Conservation (phyloP, 164 flowering plant species). For the Magnolia changhungtana region DNA sequence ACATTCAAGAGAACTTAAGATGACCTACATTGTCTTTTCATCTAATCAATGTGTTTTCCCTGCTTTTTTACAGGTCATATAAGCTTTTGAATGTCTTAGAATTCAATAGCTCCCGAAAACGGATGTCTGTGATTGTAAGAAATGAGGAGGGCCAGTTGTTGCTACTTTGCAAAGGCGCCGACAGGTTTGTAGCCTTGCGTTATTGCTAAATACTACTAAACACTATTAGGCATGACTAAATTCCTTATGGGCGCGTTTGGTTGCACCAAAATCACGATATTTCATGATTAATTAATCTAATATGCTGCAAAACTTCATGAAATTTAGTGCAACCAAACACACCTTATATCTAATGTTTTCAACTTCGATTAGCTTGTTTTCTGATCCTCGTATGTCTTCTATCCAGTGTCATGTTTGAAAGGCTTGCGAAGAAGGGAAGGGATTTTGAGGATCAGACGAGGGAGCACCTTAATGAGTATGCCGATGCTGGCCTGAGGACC, state of each 20-base stretch:
- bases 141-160: slow-evolving; percentile 68
- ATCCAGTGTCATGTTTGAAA: slow-evolving; percentile 90
- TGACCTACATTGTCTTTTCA: background rate
- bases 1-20: no score
- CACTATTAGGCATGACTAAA: background rate
- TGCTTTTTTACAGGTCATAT: slow-evolving; percentile 53
- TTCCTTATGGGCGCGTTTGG: background rate
- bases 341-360: background rate
- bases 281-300: no score
- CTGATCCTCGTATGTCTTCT: slow-evolving; percentile 6
- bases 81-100: slow-evolving; percentile 69
- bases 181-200: slow-evolving; percentile 56
- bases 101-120: slow-evolving; percentile 81
- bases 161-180: slow-evolving; percentile 91
- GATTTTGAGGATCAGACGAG: slow-evolving; percentile 65
- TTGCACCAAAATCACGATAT: background rate
- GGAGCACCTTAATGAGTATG: slow-evolving; percentile 76
- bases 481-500: slow-evolving; percentile 94
- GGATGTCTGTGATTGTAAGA: slow-evolving; percentile 91
- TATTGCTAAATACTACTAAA: background rate
- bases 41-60: background rate
- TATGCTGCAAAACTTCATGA: background rate
- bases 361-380: background rate
- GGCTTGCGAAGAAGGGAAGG: slow-evolving; percentile 61
- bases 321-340: background rate